A percentile compares a stretch with the other conserved stretches of the same genome.
Conservation (phyloP, 116 monocot genomes). For the Zostera marina region DNA sequence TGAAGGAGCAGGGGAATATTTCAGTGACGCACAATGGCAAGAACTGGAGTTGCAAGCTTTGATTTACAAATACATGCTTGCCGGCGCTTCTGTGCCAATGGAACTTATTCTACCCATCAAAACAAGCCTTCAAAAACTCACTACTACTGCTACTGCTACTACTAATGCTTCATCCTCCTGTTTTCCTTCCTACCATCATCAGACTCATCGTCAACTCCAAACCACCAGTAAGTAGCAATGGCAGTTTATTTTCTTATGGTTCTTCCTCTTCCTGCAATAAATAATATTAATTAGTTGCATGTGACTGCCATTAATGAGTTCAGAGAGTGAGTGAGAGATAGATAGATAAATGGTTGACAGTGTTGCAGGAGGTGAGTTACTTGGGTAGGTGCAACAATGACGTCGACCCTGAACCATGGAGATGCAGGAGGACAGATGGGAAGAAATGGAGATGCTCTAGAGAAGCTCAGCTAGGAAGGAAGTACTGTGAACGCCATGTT, state of each 20-base stretch:
- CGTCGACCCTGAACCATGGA: slow-evolving; percentile 78
- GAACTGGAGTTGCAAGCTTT: slow-evolving; percentile 67
- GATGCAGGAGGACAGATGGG: slow-evolving; percentile 90
- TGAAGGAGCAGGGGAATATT: slow-evolving; percentile 8
- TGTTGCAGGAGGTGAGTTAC: slow-evolving; percentile 17
- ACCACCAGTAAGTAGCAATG: slow-evolving; percentile 1
- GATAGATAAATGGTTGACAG: slow-evolving; percentile 10
- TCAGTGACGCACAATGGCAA: slow-evolving; percentile 66
- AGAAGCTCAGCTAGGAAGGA: slow-evolving; percentile 57
- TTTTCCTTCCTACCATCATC: slow-evolving; percentile 16
- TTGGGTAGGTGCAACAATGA: slow-evolving; percentile 33
- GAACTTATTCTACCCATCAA: slow-evolving; percentile 75
- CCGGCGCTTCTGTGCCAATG: slow-evolving; percentile 53
- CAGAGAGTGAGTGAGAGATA: not conserved
- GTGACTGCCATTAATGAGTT: not conserved
- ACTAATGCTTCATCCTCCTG: slow-evolving; percentile 21
- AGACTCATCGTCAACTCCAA: slow-evolving; percentile 20
- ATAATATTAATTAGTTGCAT: not conserved
- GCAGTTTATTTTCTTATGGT: slow-evolving; percentile 3
- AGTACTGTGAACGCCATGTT: slow-evolving; percentile 87
- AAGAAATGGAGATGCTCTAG: slow-evolving; percentile 99
- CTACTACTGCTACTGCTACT: slow-evolving; percentile 12
- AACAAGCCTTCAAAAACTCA: slow-evolving; percentile 36
- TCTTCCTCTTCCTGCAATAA: slow-evolving; percentile 2
- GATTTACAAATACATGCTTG: slow-evolving; percentile 69